phyloP scores from a whole-genome alignment of 1,139 yeast genomes.

The Zygosaccharomyces pseudobailii region DNA sequence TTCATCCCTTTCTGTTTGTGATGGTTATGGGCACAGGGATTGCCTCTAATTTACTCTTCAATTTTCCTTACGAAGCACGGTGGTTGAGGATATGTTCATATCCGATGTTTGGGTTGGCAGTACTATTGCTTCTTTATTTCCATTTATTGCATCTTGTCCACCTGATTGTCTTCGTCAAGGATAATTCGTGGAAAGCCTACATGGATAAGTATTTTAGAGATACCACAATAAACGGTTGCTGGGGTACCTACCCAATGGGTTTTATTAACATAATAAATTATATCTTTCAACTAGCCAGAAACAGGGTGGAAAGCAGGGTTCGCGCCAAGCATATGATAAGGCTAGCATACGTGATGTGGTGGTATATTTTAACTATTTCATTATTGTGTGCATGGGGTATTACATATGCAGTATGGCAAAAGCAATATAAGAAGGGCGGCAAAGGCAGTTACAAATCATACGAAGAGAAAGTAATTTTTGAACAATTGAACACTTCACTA shows the following conservation, averaged over 20 bases:
- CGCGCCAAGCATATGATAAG: slow-evolving; percentile 35
- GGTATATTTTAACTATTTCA: slow-evolving; percentile 54
- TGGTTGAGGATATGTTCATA: slow-evolving; percentile 60
- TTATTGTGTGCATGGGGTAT: slow-evolving; percentile 55
- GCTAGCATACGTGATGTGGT: slow-evolving; percentile 59
- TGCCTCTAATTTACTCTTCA: slow-evolving; percentile 51
- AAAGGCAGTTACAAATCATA: slow-evolving; percentile 39
- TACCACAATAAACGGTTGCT: slow-evolving; percentile 50
- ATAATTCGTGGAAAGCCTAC: slow-evolving; percentile 13
- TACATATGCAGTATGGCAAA: slow-evolving; percentile 43
- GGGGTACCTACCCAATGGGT: slow-evolving; percentile 83
- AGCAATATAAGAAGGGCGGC: slow-evolving; percentile 26
- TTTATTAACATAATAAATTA: slow-evolving; percentile 55
- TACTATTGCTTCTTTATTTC: slow-evolving; percentile 44
- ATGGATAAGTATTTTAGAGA: slow-evolving; percentile 28
- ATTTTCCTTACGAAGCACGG: slow-evolving; percentile 57
- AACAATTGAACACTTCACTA: slow-evolving; percentile 17
- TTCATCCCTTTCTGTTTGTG: slow-evolving; percentile 62
- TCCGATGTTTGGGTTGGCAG: slow-evolving; percentile 53
- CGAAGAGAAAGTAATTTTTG: slow-evolving; percentile 16
- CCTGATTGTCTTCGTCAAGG: slow-evolving; percentile 12
- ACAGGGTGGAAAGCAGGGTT: slow-evolving; percentile 20
- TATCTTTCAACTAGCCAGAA: slow-evolving; percentile 40
- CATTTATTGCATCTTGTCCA: slow-evolving; percentile 31
- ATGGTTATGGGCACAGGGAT: slow-evolving; percentile 86